Percentiles rank a stretch among this genome's conserved stretches.
Evolutionary conservation across 1,284 basidiomycete genomes (phyloP).

Genomic region (Takashimella koratensis): DNA sequence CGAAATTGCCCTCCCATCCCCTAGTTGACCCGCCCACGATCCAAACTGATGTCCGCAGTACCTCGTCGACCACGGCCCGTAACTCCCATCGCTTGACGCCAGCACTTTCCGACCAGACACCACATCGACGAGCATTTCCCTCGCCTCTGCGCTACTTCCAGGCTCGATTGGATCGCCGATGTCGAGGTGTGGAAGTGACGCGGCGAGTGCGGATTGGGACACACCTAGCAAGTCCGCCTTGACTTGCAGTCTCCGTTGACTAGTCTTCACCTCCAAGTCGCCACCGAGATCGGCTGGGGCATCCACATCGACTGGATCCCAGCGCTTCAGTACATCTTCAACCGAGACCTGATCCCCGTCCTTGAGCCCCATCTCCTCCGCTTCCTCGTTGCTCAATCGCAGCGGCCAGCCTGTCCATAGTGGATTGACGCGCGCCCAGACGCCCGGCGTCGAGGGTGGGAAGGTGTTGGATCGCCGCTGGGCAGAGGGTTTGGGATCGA

Average conservation of each 20-base stretch:
- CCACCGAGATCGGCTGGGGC: constrained; percentile 12
- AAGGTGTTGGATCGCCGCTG: constrained; percentile 66
- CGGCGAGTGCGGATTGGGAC: constrained; percentile 63
- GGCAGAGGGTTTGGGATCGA: constrained; percentile 58
- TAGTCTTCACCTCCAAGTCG: constrained; percentile 28
- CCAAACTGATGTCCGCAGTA: constrained; percentile 91
- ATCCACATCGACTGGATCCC: constrained; percentile 34
- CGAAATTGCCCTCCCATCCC: constrained; percentile 89
- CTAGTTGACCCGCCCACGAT: constrained; percentile 90
- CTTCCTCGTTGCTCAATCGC: constrained; percentile 62
- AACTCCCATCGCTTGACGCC: constrained; percentile 60
- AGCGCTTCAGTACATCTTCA: constrained; percentile 57
- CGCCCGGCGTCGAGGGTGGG: constrained; percentile 42
- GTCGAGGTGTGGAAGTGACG: constrained; percentile 79
- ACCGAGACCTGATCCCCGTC: constrained; percentile 45
- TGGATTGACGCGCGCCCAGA: constrained; percentile 77
- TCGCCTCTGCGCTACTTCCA: constrained; percentile 43
- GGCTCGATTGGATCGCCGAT: constrained; percentile 72
- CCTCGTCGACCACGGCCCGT: constrained; percentile 81
- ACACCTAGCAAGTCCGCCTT: constrained; percentile 62
- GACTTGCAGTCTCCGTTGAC: constrained; percentile 55
- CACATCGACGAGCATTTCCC: constrained; percentile 72
- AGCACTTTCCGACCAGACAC: constrained; percentile 73
- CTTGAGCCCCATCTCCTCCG: constrained; percentile 61
- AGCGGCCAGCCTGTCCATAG: constrained; percentile 83